A percentile compares a stretch with the other conserved stretches of the same genome.
Conservation (phyloP, 371 early-diverging fungal species). For the Apophysomyces trapeziformis region DNA sequence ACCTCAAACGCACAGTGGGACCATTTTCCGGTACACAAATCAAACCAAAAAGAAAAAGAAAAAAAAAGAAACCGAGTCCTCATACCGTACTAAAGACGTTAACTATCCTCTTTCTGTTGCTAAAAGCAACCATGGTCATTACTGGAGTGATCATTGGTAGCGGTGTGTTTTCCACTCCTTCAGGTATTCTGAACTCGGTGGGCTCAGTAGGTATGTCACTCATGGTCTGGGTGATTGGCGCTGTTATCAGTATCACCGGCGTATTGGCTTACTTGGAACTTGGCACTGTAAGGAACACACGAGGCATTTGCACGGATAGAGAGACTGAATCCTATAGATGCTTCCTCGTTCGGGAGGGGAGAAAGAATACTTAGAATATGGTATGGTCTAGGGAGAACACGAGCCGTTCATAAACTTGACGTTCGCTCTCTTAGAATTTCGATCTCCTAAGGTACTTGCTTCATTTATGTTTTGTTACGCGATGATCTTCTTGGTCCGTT, state of each 20-base stretch:
- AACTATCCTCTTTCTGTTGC: not conserved
- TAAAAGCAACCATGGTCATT: conserved; percentile 1
- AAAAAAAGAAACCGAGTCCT: not conserved
- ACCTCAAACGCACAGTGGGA: not conserved
- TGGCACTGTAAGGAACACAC: conserved; percentile 26
- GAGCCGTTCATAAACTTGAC: not conserved
- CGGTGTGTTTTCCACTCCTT: conserved; percentile 42
- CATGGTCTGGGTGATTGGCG: conserved; percentile 34
- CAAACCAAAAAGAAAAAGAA: no score
- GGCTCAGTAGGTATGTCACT: conserved; percentile 47
- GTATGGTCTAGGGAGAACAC: conserved; percentile 1
- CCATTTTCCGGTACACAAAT: not conserved
- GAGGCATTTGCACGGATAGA: not conserved
- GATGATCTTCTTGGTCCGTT: conserved; percentile 14
- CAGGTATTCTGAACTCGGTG: conserved; percentile 26
- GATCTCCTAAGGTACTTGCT: conserved; percentile 17
- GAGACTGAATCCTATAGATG: conserved; percentile 15
- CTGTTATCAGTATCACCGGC: conserved; percentile 30
- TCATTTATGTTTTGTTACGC: conserved; percentile 22
- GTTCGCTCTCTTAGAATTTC: conserved; percentile 2
- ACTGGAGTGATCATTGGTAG: conserved; percentile 32
- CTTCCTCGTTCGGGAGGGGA: conserved; percentile 27
- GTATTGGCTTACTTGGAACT: conserved; percentile 37
- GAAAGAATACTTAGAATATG: conserved; percentile 22
- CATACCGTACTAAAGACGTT: not conserved